Conservation (phyloP, 495 filamentous ascomycete genomes). For the Bacidia rubella region DNA sequence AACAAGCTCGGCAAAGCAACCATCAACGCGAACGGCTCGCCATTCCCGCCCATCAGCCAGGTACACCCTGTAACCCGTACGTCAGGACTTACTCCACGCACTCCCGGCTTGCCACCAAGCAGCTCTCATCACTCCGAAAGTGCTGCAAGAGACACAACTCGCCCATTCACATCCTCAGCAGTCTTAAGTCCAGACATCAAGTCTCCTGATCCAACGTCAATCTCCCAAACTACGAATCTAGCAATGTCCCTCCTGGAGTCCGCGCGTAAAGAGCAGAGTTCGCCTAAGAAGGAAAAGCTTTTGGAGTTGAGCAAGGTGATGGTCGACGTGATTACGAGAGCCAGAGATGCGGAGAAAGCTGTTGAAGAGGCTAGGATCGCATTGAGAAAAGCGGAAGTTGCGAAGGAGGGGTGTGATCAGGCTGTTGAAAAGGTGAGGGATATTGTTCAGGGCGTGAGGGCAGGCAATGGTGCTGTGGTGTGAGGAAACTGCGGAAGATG, state of each 20-base stretch:
- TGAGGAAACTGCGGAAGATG: background rate
- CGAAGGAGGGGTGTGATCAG: constrained; percentile 19
- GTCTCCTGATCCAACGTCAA: constrained; percentile 12
- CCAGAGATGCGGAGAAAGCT: constrained; percentile 26
- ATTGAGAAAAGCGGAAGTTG: constrained; percentile 22
- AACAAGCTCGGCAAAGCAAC: background rate
- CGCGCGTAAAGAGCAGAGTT: constrained; percentile 21
- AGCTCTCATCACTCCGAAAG: too few species aligned
- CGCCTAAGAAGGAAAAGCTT: constrained; percentile 20
- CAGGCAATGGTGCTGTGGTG: constrained; percentile 6
- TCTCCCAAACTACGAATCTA: constrained; percentile 21
- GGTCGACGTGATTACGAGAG: constrained; percentile 25
- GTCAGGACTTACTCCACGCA: background rate
- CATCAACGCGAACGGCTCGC: constrained; percentile 11
- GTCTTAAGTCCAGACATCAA: background rate
- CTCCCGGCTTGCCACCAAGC: background rate
- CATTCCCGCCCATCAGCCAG: constrained; percentile 15
- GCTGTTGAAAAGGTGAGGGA: constrained; percentile 23
- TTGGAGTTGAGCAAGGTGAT: constrained; percentile 23
- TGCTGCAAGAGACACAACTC: too few species aligned
- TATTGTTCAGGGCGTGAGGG: constrained; percentile 21
- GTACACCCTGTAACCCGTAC: constrained; percentile 17
- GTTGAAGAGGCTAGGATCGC: constrained; percentile 26
- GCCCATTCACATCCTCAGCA: background rate
- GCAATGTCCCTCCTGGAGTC: constrained; percentile 26